Evolutionary conservation across 768 basidiomycete genomes (phyloP).

Genomic region (Russula abietina): DNA sequence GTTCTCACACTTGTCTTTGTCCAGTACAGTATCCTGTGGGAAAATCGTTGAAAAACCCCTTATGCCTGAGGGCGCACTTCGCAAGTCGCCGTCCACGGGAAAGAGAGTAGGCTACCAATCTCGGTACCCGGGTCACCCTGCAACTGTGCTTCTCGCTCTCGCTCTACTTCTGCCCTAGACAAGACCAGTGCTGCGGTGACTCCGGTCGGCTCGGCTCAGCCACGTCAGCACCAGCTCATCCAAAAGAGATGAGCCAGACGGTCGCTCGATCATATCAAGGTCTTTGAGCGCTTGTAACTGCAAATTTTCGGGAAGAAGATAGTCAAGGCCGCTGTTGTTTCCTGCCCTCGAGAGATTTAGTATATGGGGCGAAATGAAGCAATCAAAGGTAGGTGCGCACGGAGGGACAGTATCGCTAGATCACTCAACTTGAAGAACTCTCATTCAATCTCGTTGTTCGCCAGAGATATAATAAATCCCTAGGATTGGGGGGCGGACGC

Average conservation of each 20-base stretch:
- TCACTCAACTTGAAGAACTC: conserved; percentile 24
- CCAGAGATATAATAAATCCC: conserved; percentile 21
- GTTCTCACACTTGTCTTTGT: not conserved
- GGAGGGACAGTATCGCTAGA: conserved; percentile 21
- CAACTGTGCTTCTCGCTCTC: no score
- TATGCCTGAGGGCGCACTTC: no score
- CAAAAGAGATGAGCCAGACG: no score
- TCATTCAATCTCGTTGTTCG: conserved; percentile 17
- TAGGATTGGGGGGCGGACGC: not conserved
- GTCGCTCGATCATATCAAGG: conserved; percentile 12
- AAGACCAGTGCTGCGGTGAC: no score
- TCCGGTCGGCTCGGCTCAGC: no score
- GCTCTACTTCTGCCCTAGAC: no score
- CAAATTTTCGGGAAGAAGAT: conserved; percentile 21
- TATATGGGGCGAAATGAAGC: not conserved
- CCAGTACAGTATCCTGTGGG: no score
- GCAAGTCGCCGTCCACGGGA: no score
- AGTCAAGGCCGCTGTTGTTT: conserved; percentile 20
- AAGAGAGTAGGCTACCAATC: no score
- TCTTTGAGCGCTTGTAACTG: conserved; percentile 17
- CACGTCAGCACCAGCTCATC: no score
- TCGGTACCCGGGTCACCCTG: no score
- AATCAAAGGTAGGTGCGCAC: conserved; percentile 6
- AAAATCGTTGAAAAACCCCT: no score
- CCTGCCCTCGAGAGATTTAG: conserved; percentile 5